Evolutionary conservation across 495 filamentous ascomycete species (phyloP).

Genomic region (Penicillium salamii): DNA sequence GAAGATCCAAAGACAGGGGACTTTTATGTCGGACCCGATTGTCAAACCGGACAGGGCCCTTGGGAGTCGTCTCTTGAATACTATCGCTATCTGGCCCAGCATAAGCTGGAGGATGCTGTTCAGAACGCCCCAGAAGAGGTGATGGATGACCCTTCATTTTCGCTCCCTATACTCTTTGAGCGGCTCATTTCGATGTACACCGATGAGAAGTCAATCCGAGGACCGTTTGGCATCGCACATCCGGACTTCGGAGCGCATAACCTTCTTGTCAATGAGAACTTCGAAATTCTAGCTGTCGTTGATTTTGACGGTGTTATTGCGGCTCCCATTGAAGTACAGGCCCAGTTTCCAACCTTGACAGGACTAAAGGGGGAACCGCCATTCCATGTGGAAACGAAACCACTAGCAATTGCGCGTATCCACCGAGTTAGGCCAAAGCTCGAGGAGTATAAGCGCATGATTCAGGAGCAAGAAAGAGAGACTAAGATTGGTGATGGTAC

Average conservation of each 20-base stretch:
- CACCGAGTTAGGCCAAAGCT: not conserved
- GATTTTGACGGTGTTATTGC: not conserved
- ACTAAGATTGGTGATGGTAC: too few relatives aligned
- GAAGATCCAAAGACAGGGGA: not conserved
- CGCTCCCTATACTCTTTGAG: not conserved
- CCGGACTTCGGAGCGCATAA: not conserved
- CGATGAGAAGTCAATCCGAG: not conserved
- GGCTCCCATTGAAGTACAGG: not conserved
- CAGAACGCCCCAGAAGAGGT: not conserved
- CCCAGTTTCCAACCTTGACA: not conserved
- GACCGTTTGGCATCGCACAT: not conserved
- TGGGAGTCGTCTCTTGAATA: not conserved
- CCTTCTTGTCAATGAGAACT: not conserved
- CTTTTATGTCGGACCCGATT: not conserved
- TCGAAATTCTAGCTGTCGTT: not conserved
- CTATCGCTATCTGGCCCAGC: not conserved
- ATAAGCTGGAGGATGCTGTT: not conserved
- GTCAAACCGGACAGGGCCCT: not conserved
- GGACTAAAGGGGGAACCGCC: not conserved
- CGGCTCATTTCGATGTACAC: not conserved
- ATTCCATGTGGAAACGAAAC: not conserved
- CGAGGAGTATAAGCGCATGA: not conserved
- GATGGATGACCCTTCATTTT: not conserved
- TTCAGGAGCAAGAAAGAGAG: not conserved
- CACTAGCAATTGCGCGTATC: not conserved